Conservation (phyloP, 306 rosid genomes). For the Dryas octopetala region DNA sequence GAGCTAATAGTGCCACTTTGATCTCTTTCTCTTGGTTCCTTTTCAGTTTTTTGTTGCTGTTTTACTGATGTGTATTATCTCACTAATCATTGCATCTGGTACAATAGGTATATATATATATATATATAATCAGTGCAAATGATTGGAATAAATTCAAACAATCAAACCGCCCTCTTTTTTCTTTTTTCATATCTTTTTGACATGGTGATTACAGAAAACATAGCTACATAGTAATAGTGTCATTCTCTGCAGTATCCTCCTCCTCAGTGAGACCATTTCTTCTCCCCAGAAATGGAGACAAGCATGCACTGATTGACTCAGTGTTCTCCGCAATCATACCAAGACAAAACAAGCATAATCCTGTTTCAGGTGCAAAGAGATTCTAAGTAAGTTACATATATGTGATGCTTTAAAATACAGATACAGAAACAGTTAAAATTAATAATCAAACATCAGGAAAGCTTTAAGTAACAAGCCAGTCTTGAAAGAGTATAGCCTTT, state of each 20-base stretch:
- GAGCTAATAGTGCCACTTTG: slow-evolving; percentile 2
- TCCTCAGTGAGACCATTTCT: slow-evolving; percentile 35
- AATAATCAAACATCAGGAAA: neutral
- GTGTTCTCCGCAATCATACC: slow-evolving; percentile 66
- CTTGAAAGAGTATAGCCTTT: too few relatives aligned
- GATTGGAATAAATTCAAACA: too few relatives aligned
- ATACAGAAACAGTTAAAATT: neutral
- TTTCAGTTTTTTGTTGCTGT: neutral
- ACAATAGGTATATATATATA: too few relatives aligned
- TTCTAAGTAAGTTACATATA: slow-evolving; percentile 1
- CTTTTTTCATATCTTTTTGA: too few relatives aligned
- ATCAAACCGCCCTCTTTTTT: too few relatives aligned
- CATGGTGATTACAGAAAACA: slow-evolving; percentile 19
- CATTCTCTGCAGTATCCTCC: slow-evolving; percentile 48
- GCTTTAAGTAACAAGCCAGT: neutral
- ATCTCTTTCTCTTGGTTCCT: neutral
- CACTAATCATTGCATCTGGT: neutral
- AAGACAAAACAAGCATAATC: slow-evolving; percentile 83
- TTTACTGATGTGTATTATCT: neutral
- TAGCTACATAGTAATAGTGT: slow-evolving; percentile 43
- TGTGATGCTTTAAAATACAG: neutral
- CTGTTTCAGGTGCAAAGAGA: slow-evolving; percentile 36
- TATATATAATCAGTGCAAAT: too few relatives aligned
- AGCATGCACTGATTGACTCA: slow-evolving; percentile 42
- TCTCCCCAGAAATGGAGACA: slow-evolving; percentile 54